These are phyloP conservation scores for Leucogyrophana mollusca DNA, from an alignment of 768 basidiomycete genomes.

Conservation along the genomic window DNA sequence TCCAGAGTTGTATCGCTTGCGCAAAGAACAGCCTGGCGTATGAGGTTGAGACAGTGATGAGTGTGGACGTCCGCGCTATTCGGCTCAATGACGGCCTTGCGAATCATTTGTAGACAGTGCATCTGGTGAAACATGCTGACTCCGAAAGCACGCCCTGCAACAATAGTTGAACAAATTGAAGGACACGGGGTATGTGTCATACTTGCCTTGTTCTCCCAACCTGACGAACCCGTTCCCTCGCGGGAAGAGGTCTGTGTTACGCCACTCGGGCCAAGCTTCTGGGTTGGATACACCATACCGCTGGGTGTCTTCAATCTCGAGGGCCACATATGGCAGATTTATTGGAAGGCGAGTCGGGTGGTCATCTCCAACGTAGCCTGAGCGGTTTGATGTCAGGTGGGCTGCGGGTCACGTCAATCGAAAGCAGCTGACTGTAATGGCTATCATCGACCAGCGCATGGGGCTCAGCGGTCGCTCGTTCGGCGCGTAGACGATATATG, in stretches of 20 bases:
- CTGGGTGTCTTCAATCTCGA: conserved; percentile 14
- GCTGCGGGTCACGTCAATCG: neutral
- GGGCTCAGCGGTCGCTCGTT: neutral
- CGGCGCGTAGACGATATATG: no score
- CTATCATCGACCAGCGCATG: conserved; percentile 8
- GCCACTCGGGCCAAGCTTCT: conserved; percentile 15
- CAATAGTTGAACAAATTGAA: neutral
- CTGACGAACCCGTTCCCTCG: conserved; percentile 14
- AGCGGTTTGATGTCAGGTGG: neutral
- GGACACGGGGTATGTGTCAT: no score
- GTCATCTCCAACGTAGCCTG: conserved; percentile 15
- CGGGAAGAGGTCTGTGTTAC: conserved; percentile 14
- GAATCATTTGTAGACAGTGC: conserved; percentile 30
- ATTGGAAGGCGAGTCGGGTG: conserved; percentile 12
- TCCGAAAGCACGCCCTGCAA: conserved; percentile 11
- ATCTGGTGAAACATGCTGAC: conserved; percentile 33
- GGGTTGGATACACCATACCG: conserved; percentile 14
- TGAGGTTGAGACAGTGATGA: conserved; percentile 31
- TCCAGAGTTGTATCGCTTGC: conserved; percentile 30
- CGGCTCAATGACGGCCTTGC: conserved; percentile 19
- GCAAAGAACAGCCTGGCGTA: conserved; percentile 31
- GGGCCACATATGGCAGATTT: conserved; percentile 8
- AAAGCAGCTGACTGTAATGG: conserved; percentile 8
- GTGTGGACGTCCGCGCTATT: conserved; percentile 18
- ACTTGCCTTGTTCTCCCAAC: conserved; percentile 12